These are phyloP conservation scores for Colletotrichum sojae DNA, from an alignment of 2,329 filamentous ascomycete genomes.

Conservation along the genomic window DNA sequence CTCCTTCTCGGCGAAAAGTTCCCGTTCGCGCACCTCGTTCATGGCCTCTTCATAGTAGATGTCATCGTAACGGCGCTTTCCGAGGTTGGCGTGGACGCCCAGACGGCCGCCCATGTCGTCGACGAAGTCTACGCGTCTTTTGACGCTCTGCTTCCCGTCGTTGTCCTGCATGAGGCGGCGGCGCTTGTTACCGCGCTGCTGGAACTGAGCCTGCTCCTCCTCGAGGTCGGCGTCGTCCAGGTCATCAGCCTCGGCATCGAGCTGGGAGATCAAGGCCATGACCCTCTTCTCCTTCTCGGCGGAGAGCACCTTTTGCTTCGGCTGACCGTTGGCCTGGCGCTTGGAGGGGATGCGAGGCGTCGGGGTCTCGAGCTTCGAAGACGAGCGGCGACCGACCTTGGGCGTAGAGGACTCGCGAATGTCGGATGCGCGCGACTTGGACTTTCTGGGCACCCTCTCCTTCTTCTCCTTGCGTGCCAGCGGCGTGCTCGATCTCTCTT, in stretches of 20 bases:
- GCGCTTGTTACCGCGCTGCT: conserved; percentile 76
- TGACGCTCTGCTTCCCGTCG: conserved; percentile 76
- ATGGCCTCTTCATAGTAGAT: conserved; percentile 85
- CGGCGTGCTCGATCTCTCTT: conserved; percentile 38
- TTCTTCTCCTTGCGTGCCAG: conserved; percentile 44
- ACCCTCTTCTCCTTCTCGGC: conserved; percentile 78
- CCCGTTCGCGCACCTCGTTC: conserved; percentile 88
- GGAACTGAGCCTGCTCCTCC: conserved; percentile 61
- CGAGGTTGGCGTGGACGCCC: conserved; percentile 76
- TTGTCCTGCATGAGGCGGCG: conserved; percentile 73
- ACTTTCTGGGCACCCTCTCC: conserved; percentile 52
- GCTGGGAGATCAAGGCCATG: conserved; percentile 66
- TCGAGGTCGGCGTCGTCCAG: conserved; percentile 60
- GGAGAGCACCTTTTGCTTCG: conserved; percentile 64
- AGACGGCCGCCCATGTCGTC: conserved; percentile 73
- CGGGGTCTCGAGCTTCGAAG: conserved; percentile 64
- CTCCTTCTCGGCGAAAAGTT: conserved; percentile 95
- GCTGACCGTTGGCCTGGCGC: conserved; percentile 72
- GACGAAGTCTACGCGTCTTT: conserved; percentile 72
- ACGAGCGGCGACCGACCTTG: conserved; percentile 66
- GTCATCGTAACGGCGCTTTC: conserved; percentile 82
- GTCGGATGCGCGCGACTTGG: conserved; percentile 66
- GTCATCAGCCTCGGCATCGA: conserved; percentile 63
- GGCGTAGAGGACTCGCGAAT: conserved; percentile 62
- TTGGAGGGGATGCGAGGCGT: conserved; percentile 67